Conservation (phyloP, 495 filamentous ascomycete genomes). For the Beverwykella pulmonaria region DNA sequence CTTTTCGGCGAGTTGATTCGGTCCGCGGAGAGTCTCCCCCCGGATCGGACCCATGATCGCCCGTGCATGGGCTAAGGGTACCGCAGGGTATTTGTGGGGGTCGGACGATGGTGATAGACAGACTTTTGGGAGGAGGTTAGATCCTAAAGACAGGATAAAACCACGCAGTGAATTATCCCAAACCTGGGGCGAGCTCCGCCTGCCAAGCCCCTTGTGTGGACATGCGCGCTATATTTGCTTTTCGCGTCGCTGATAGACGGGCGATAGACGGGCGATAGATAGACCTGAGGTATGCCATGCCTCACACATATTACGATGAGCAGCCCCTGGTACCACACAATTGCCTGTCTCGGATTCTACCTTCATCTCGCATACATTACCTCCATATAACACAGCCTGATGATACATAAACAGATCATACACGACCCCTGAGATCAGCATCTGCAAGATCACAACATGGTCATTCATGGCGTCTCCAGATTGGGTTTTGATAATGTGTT, state of each 20-base stretch:
- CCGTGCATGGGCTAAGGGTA: neutral
- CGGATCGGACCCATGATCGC: neutral
- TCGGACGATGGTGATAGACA: neutral
- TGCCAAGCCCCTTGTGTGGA: neutral
- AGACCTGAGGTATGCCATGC: no score
- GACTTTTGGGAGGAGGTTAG: no score
- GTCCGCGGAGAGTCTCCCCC: neutral
- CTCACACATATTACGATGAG: no score
- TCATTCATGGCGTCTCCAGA: no score
- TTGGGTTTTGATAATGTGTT: no score
- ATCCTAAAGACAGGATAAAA: no score
- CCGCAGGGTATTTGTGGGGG: neutral
- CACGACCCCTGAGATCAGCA: no score
- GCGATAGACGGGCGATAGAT: neutral
- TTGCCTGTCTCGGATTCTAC: no score
- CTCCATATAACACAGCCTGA: no score
- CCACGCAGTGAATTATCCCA: neutral
- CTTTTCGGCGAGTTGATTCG: neutral
- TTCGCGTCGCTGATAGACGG: neutral
- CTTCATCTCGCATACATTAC: neutral
- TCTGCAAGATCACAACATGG: no score
- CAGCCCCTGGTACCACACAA: no score
- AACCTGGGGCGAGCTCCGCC: neutral
- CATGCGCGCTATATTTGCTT: neutral
- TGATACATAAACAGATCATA: no score